Percentiles rank a stretch among this genome's conserved stretches.
phyloP scores from a whole-genome alignment of 768 basidiomycete species.

The Mycena leptocephala region DNA sequence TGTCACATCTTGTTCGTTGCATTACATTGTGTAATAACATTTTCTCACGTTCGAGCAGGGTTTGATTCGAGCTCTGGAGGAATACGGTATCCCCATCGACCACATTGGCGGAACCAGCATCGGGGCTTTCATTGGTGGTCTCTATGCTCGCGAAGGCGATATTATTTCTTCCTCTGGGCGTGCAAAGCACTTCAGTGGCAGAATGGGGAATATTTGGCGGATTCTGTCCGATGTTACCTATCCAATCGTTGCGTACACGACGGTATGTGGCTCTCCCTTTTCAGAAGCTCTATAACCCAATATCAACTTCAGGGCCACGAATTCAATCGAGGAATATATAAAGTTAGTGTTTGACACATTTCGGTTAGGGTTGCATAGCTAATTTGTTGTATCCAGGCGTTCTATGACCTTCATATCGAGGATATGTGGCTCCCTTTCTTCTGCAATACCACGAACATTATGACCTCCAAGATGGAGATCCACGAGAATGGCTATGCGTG shows the following conservation, averaged over 20 bases:
- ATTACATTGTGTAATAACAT: background rate
- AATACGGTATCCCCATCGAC: conserved; percentile 94
- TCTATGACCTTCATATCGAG: conserved; percentile 95
- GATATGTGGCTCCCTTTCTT: conserved; percentile 99
- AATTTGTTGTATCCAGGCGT: conserved; percentile 66
- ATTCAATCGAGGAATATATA: conserved; percentile 96
- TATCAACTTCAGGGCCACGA: conserved; percentile 80
- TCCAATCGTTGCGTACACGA: conserved; percentile 94
- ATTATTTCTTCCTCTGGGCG: conserved; percentile 88
- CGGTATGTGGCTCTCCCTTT: conserved; percentile 57
- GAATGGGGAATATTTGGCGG: conserved; percentile 97
- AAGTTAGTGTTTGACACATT: conserved; percentile 60
- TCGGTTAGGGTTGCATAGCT: background rate
- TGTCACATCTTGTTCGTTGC: conserved; percentile 57
- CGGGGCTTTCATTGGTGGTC: conserved; percentile 92
- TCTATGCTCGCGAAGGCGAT: conserved; percentile 96
- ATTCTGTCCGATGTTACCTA: conserved; percentile 95
- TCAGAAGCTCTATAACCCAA: background rate
- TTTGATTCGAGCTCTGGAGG: conserved; percentile 92
- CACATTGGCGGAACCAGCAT: conserved; percentile 94
- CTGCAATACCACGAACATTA: conserved; percentile 98
- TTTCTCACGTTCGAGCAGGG: conserved; percentile 68
- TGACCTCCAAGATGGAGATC: conserved; percentile 95
- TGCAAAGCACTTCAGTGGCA: conserved; percentile 91
- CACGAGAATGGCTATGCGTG: conserved; percentile 99